These are phyloP conservation scores for Ustilago sp. DNA, from an alignment of 1,284 basidiomycete genomes.

Conservation along the genomic window DNA sequence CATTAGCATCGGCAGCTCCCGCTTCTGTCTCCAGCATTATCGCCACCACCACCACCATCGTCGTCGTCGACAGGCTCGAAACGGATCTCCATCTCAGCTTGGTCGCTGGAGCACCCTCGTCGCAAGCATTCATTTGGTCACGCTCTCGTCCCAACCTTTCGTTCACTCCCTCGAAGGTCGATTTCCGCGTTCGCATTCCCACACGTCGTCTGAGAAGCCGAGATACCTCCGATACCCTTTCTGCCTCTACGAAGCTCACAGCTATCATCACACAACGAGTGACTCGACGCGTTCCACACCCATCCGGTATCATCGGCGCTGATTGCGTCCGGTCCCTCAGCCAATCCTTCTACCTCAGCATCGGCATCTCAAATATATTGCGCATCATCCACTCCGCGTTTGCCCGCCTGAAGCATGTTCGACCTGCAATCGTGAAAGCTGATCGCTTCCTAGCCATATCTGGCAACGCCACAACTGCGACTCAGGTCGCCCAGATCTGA, in stretches of 20 bases:
- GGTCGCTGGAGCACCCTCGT: neutral
- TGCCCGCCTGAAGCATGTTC: conserved; percentile 12
- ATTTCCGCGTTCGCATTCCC: neutral
- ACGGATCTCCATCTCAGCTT: neutral
- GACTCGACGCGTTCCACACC: neutral
- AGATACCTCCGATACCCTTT: neutral
- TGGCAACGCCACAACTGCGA: neutral
- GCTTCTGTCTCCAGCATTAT: neutral
- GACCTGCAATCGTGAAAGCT: conserved; percentile 4
- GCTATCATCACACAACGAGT: neutral
- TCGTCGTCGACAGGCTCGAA: neutral
- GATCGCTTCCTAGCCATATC: conserved; percentile 1
- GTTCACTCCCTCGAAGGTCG: neutral
- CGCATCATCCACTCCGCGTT: no score
- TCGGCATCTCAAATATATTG: no score
- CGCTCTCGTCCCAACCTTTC: neutral
- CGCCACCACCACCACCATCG: neutral
- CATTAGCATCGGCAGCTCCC: neutral
- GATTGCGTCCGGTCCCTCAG: no score
- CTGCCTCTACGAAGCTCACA: neutral
- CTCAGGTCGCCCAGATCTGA: neutral
- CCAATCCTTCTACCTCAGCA: no score
- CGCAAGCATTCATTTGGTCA: neutral
- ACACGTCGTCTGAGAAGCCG: neutral
- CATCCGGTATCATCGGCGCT: no score